Conservation (phyloP, 345 rosid genomes). For the Geranium brycei region DNA sequence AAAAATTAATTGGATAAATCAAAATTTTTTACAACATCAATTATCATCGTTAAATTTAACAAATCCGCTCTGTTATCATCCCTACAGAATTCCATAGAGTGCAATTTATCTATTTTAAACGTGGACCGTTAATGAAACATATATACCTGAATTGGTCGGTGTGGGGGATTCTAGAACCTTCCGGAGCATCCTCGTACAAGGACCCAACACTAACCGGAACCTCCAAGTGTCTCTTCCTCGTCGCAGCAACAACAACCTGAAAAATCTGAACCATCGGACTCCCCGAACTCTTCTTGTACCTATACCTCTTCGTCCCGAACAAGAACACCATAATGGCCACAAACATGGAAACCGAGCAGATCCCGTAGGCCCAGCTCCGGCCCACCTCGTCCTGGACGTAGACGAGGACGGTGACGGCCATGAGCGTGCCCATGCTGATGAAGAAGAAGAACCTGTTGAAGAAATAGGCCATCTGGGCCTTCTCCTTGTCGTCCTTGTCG, state of each 20-base stretch:
- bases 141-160: conserved; percentile 50
- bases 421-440: conserved; percentile 40
- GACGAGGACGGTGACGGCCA: conserved; percentile 57
- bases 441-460: conserved; percentile 55
- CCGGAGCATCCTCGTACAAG: conserved; percentile 42
- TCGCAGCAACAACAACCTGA: conserved; percentile 59
- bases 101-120: too few species aligned
- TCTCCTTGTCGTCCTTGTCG: conserved; percentile 49
- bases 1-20: too few species aligned
- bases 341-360: conserved; percentile 49
- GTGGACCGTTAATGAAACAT: not conserved
- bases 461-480: conserved; percentile 45
- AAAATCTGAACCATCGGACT: conserved; percentile 69
- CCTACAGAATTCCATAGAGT: too few species aligned
- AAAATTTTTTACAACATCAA: too few species aligned
- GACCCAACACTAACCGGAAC: conserved; percentile 31
- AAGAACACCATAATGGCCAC: conserved; percentile 42
- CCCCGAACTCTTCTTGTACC: conserved; percentile 69
- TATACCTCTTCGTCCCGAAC: conserved; percentile 44
- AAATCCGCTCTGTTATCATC: too few species aligned
- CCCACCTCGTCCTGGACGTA: conserved; percentile 51
- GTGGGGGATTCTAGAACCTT: conserved; percentile 39
- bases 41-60: too few species aligned
- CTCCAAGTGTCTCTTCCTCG: conserved; percentile 36
- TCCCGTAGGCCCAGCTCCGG: conserved; percentile 48